phyloP scores from a whole-genome alignment of 192 early-diverging fungal species.

The Linnemannia exigua region DNA sequence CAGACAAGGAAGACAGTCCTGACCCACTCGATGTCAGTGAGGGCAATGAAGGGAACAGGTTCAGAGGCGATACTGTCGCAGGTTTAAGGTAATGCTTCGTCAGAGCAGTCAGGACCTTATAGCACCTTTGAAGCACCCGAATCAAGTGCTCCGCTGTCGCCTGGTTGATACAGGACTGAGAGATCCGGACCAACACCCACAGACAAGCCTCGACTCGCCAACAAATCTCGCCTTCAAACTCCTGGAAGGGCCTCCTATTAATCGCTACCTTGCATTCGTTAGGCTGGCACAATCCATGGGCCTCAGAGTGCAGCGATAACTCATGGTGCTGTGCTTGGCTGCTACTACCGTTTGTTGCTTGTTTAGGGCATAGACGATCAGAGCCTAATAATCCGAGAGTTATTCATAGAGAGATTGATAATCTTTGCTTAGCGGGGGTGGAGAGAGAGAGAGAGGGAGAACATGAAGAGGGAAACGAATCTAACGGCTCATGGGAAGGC shows the following conservation, averaged over 20 bases:
- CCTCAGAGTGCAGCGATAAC: not conserved
- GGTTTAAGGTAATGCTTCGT: constrained; percentile 57
- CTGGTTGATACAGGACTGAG: constrained; percentile 55
- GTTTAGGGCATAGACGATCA: constrained; percentile 11
- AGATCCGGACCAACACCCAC: constrained; percentile 56
- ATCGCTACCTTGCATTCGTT: not conserved
- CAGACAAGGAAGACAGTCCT: not conserved
- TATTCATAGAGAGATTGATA: constrained; percentile 1
- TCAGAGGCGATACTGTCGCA: not conserved
- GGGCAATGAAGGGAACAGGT: constrained; percentile 16
- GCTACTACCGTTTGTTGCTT: constrained; percentile 2
- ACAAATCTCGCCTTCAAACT: constrained; percentile 60
- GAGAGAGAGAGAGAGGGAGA: constrained; percentile 1
- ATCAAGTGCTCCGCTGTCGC: constrained; percentile 63
- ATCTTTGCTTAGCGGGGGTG: not conserved
- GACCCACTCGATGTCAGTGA: not conserved
- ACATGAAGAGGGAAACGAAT: not conserved
- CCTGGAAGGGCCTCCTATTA: constrained; percentile 16
- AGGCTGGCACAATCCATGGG: not conserved
- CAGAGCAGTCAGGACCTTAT: constrained; percentile 60
- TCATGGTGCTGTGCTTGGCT: constrained; percentile 23
- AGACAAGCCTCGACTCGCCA: constrained; percentile 57
- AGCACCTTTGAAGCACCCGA: constrained; percentile 61
- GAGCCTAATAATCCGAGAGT: constrained; percentile 25
- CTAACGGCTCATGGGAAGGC: constrained; percentile 8